Evolutionary conservation across 1,284 basidiomycete genomes (phyloP), one percentile per base, ranked within the genome.

Genomic region (Erythrobasidium hasegawianum): DNA sequence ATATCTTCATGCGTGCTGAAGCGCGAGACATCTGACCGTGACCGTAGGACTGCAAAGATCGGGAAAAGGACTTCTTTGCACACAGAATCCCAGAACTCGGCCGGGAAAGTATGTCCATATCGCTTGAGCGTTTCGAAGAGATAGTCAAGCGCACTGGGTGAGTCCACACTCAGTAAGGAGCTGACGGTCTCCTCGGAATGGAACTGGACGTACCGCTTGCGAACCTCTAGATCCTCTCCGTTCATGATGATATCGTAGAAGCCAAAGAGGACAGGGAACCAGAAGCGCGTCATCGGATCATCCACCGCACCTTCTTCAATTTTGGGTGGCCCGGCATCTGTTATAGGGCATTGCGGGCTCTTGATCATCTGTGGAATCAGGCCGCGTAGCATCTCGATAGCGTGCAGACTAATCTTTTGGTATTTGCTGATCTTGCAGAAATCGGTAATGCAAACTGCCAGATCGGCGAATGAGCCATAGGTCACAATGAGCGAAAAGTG

Each of bases 231-330:
- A 76, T 99, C 96, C 78, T 98, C 97, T 16, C 93, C 96, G 69
- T 97, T 98, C 96, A 99, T 99, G 77, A 98, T 95, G 69, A 99
- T 94, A 77, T 98, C 96, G 79, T 96, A 97, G 80, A 97, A 97
- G 22, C 89, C 88, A 76, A 98, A 96, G 18, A 98, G 81, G 2
- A 94, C 86, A 0, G 96, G 96, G 81, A 91, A 94, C 96, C 96
- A 99, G 79, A 88, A 97, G 74, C 86, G 87, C 78, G 60, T 69
- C 68, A 65, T 69, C 27, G 41, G 43, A 33, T 59, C 77, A 41
- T 78, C 78, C 74, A 68, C 77, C 72, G 58, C 78, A 33, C 56
- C 50, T 41, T 67, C 67, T 57, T 45, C 66, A 33, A 45, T 47
- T 22, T 29, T 41, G 7, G 54, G 50, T 26, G 64, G 58, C 9